Evolutionary conservation across 2,329 filamentous ascomycete genomes (phyloP).

Genomic region (Pseudophaeomoniella oleicola): DNA sequence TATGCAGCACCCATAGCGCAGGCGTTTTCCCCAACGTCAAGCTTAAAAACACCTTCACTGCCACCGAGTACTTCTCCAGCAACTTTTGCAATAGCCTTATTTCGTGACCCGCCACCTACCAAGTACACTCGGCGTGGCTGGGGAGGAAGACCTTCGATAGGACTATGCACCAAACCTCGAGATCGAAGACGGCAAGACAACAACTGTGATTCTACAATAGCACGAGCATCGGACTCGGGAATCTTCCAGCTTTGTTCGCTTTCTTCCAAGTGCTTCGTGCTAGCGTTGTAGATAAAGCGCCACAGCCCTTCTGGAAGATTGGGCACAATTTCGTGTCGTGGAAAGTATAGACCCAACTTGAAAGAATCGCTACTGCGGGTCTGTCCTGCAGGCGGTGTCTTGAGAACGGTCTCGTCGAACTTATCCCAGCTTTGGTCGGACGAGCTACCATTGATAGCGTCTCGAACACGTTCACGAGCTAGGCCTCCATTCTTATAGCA

Average conservation of each 20-base stretch:
- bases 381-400: conserved; percentile 55
- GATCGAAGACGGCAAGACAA: conserved; percentile 81
- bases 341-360: conserved; percentile 88
- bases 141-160: conserved; percentile 46
- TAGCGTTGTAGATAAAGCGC: conserved; percentile 53
- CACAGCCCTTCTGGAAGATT: conserved; percentile 77
- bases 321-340: conserved; percentile 87
- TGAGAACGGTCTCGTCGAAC: conserved; percentile 63
- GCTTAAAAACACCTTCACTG: conserved; percentile 75
- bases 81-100: conserved; percentile 74
- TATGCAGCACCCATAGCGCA: conserved; percentile 90
- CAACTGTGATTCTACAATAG: conserved; percentile 89
- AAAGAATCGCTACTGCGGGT: conserved; percentile 40
- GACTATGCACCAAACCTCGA: conserved; percentile 53
- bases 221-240: conserved; percentile 60
- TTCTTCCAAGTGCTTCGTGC: conserved; percentile 37
- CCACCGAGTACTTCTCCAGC: conserved; percentile 81
- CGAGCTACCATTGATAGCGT: conserved; percentile 50
- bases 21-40: conserved; percentile 89
- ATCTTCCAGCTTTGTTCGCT: conserved; percentile 37
- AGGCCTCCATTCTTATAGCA: conserved; percentile 98
- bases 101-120: conserved; percentile 80
- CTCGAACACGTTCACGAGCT: conserved; percentile 77
- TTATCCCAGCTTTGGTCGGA: conserved; percentile 51
- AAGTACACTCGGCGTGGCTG: conserved; percentile 87